Conservation (phyloP, 805 yeast species). For the Candida boidinii region DNA sequence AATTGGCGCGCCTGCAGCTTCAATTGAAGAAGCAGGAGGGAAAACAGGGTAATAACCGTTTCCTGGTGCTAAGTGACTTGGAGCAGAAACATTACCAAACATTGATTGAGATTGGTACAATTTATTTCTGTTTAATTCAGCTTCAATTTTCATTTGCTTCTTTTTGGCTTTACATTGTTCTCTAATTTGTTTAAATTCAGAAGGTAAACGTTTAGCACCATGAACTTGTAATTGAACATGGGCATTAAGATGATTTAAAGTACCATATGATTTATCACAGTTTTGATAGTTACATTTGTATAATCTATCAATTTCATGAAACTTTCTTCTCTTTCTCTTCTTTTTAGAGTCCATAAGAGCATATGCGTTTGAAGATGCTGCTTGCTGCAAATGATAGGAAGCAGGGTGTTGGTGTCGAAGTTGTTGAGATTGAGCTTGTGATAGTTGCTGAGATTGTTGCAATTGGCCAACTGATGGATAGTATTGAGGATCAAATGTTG, state of each 20-base stretch:
- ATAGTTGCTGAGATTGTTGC: too few species aligned
- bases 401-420: slow-evolving; percentile 2
- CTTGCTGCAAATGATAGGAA: neutral
- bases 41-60: too few species aligned
- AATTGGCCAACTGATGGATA: too few species aligned
- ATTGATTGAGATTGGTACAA: neutral
- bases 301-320: slow-evolving; percentile 46
- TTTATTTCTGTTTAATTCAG: too few species aligned
- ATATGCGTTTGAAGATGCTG: neutral
- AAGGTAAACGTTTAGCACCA: slow-evolving; percentile 45
- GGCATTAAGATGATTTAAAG: slow-evolving; percentile 50
- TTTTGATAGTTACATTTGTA: slow-evolving; percentile 38
- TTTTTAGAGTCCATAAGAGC: slow-evolving; percentile 2
- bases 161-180: slow-evolving; percentile 29
- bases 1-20: too few species aligned
- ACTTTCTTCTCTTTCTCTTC: slow-evolving; percentile 45
- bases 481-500: too few species aligned
- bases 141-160: slow-evolving; percentile 9
- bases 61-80: too few species aligned
- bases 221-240: slow-evolving; percentile 46
- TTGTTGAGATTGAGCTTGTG: slow-evolving; percentile 1
- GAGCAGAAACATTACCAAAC: too few species aligned
- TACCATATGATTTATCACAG: slow-evolving; percentile 50
- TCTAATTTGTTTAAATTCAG: slow-evolving; percentile 44
- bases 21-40: too few species aligned